Evolutionary conservation across 169 alveolate genomes (phyloP).

Genomic region (Cryptosporidium tyzzeri): DNA sequence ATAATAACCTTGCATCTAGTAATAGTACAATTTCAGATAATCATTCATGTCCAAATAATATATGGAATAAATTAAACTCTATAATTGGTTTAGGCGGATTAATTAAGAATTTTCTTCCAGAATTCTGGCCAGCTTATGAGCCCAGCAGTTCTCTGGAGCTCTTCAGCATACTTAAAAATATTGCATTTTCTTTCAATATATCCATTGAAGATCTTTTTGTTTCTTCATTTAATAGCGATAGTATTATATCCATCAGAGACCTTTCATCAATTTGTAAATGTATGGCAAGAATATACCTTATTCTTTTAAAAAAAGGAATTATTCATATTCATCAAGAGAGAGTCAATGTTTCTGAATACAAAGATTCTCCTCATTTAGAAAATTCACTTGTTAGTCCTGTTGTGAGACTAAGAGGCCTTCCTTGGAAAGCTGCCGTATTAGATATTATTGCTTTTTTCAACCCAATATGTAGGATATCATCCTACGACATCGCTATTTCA

Average conservation of each 20-base stretch:
- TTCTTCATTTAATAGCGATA: background rate
- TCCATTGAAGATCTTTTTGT: background rate
- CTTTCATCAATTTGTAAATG: slow-evolving; percentile 6
- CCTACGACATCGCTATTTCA: slow-evolving; percentile 19
- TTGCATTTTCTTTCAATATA: slow-evolving; percentile 7
- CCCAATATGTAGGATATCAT: slow-evolving; percentile 31
- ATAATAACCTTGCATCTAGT: background rate
- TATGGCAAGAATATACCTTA: slow-evolving; percentile 27
- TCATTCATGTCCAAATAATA: slow-evolving; percentile 24
- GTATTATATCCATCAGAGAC: background rate
- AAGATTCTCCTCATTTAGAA: background rate
- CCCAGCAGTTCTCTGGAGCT: slow-evolving; percentile 26
- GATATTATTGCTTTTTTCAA: slow-evolving; percentile 38
- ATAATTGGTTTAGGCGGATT: slow-evolving; percentile 4
- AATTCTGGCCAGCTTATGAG: slow-evolving; percentile 16
- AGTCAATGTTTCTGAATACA: background rate
- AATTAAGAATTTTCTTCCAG: slow-evolving; percentile 15
- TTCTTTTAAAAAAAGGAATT: background rate
- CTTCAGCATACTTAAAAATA: slow-evolving; percentile 13
- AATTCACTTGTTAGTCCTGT: background rate
- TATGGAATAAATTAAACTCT: slow-evolving; percentile 14
- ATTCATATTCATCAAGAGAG: background rate
- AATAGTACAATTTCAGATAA: background rate
- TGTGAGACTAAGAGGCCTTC: slow-evolving; percentile 42
- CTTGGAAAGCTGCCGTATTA: slow-evolving; percentile 34